Base-by-base conservation (phyloP, 306 rosid species). In the Malus asiatica region DNA sequence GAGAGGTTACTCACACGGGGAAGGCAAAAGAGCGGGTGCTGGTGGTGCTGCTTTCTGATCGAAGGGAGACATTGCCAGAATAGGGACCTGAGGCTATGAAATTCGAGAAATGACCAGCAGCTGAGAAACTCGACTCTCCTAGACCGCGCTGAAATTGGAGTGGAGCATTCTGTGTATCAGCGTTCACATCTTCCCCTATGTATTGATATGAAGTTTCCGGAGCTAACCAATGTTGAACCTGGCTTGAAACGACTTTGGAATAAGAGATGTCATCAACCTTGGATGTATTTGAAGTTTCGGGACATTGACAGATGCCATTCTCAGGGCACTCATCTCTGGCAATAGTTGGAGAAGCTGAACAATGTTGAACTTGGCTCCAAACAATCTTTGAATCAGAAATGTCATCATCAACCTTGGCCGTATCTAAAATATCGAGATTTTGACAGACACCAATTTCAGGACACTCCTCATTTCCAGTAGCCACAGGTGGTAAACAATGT, bases 11-110 rank as follows among this genome's bases (percentile, higher is more conserved):
- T 33, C 84, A 92, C 99, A 90, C 45, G 0, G 99, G 99, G 78
- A 96, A 96, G 52, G 99, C 99, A 30, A 96, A 96, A 62, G 99
- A 96, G 10, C 97, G 96, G 0, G 97, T 88, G 96, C 99, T 96
- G 9, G 97, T 90, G 11, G 97, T 86, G 87, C 99, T 96, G 91
- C 99, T 90, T 44, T 96, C 99, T 0, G 99, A 96, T 68, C 99
- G 90, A 66, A 83, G 89, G 68, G 99, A 96, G 74, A 96, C 76
- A 78, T 93, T 96, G 58, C 97, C 99, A 0, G 98, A 95, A 81
- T 89, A 89, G 44, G 92, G 88, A 20, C 92, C 97, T 0, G 97
- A 84, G 76, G 75, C 86, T 71, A 92, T 74, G 5, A 85, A 85
- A 58, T 90, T 83, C 0, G 87, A 82, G 48, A 79, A 45, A 5